These are phyloP conservation scores for Aspergillus piperis DNA, from an alignment of 2,329 filamentous ascomycete species.

Conservation along the genomic window DNA sequence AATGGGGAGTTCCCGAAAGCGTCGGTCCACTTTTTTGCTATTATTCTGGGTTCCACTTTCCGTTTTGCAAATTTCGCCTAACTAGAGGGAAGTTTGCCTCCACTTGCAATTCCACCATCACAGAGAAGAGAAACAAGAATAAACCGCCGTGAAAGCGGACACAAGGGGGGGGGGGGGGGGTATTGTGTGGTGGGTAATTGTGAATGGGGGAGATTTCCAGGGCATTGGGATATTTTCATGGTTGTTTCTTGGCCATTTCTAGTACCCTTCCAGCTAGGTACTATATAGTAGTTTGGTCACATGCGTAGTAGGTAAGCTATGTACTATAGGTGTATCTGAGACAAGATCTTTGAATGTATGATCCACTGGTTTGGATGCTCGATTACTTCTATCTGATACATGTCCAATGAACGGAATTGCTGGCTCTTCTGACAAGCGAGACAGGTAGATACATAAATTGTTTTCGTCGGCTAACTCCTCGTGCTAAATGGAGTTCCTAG, in stretches of 20 bases:
- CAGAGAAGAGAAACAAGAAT: no score
- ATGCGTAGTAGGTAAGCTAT: neutral
- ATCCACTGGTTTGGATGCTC: no score
- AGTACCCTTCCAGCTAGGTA: no score
- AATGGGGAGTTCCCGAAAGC: slow-evolving; percentile 4
- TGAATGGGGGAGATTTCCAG: no score
- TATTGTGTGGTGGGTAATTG: no score
- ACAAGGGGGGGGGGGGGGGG: no score
- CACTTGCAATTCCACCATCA: neutral
- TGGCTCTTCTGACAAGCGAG: neutral
- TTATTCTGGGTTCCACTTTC: neutral
- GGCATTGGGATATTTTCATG: no score
- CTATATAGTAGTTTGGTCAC: no score
- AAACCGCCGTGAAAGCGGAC: no score
- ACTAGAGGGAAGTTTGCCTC: neutral
- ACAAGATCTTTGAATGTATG: neutral
- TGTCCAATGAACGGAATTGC: neutral
- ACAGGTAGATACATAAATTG: neutral
- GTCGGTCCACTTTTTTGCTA: neutral
- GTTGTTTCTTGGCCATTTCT: neutral
- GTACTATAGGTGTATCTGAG: neutral
- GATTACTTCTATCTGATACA: no score
- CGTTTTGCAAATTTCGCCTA: slow-evolving; percentile 10
- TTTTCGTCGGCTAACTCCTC: neutral
- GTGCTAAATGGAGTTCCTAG: neutral